Base-by-base conservation (phyloP, 768 basidiomycete species). In the Trametes meyenii region DNA sequence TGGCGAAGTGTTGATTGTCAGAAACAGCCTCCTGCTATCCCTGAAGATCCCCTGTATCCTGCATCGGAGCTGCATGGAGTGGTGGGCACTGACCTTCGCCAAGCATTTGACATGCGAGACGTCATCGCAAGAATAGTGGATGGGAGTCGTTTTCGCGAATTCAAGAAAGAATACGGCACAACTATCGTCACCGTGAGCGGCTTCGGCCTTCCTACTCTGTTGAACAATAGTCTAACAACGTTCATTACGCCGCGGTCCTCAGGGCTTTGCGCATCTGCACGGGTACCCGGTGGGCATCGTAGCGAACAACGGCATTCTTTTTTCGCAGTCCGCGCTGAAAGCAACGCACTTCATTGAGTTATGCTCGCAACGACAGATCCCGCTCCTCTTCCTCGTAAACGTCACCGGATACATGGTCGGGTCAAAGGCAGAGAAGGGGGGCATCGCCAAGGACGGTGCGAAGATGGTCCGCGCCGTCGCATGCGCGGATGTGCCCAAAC, bases 341-440 rank as follows among this genome's bases (percentile, higher is more conserved):
- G 94, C 94, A 12, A 92, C 95, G 3, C 95, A 98, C 68, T 98
- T 98, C 73, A 96, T 98, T 62, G 84, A 96, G 72, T 81, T 97
- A 3, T 98, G 96, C 69, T 94, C 93, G 0, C 95, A 98, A 72
- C 83, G 96, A 10, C 83, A 83, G 62, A 93, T 97, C 55, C 95
- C 95, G 0, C 75, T 98, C 2, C 79, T 98, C 19, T 98, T 97
- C 81, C 82, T 98, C 43, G 95, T 96, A 46, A 98, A 98, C 69
- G 92, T 97, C n/a, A 93, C 93, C 2, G 93, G 92, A 80, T 98
- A 97, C 69, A 98, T 97, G 95, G 95, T 98, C 3, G 95, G 95
- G 5, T 94, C 92, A 5, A 96, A 95, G 66, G 96, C 96, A 19
- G 95, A 98, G 76, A 85, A 84, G 67, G 94, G 93, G 2, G 95